Evolutionary conservation across 768 basidiomycete genomes (phyloP), one percentile per base, ranked within the genome.

Genomic region (Leccinum uliginosum): DNA sequence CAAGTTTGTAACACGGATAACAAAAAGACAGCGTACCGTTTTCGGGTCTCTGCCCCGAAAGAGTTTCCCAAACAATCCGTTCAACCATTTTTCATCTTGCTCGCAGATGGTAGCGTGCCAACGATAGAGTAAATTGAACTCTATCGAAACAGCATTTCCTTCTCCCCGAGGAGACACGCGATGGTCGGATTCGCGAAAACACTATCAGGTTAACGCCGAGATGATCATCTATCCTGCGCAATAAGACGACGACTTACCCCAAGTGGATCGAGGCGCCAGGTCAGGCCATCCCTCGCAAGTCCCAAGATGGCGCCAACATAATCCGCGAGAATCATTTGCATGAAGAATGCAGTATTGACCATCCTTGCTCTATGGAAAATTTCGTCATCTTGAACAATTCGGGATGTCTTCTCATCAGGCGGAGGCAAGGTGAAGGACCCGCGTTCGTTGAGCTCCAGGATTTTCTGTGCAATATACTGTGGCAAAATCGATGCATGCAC

Each of bases 301-400:
- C 84, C 85, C 29, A 91, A 76, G 60, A 91, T 90, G 19, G 80
- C 79, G 17, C 86, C 87, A 17, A 91, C 84, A 59, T 91, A 91
- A 67, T 90, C 89, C 73, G 65, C 60, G 44, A 90, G 74, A 63
- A 89, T 85, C 34, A 86, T 80, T 58, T 84, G 80, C 79, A 87
- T 81, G 62, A 88, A 87, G 63, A 77, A 85, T 3, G 80, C 85
- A 52, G 83, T 85, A 67, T 91, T 91, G 46, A 91, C 83, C 47
- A 90, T 74, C 49, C 89, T 80, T 10, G 87, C 77, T 27, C 86
- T 81, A 56, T 87, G 78, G 73, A 89, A 91, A 47, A 91, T 83
- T 62, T 91, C 89, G 50, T 89, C 83, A 54, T 91, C 90, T 65
- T 91, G 89, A 0, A 62, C 70, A 14, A 64, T 63, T 6, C 71